Evolutionary conservation across 768 basidiomycete species (phyloP), one percentile per base, ranked within the genome.

Genomic region (Boletellus ananiceps): DNA sequence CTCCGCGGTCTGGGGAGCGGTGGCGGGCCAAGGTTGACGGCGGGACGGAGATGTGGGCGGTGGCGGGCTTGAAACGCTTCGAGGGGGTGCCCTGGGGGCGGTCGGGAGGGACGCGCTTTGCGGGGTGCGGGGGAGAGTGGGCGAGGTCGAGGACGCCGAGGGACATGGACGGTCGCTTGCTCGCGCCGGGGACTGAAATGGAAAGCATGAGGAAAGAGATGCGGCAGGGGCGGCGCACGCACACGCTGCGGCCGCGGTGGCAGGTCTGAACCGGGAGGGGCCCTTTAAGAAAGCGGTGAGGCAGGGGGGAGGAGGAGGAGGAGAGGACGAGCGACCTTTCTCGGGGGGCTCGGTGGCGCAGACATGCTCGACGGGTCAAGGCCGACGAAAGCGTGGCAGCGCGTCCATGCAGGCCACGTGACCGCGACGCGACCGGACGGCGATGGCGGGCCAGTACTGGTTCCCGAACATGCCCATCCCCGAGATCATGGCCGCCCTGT

Each of bases 401-500:
- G 54, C 50, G 54, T 60, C 31, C 43, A 23, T 46, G 46, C 14
- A 44, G 21, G 35, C 36, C 64, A 65, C 64, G 66, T 66, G 66
- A 66, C 40, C 66, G 64, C 61, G 62, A 52, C 44, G 44, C 57
- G 38, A 45, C 36, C 29, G 12, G 14, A 18, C 1, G 3, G 40
- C 12, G 12, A 63, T 69, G 69, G 52, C 67, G 0, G 69, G 64
- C 2, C 72, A 74, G 46, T 77, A 74, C 47, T 78, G 76, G 75
- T 88, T 84, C 52, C 86, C 87, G 1, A 74, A 80, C 40, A 82
- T 88, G 79, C 71, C 77, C 35, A 71, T 75, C 27, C 59, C 74
- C 16, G 87, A 89, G 47, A 84, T 90, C 29, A 77, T 85, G 34
- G 67, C 74, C 43, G 75, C 83, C 2, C 76, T 92, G 21, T 70